Evolutionary conservation across 2,329 filamentous ascomycete species (phyloP).

Genomic region (Diaporthe nobilis): DNA sequence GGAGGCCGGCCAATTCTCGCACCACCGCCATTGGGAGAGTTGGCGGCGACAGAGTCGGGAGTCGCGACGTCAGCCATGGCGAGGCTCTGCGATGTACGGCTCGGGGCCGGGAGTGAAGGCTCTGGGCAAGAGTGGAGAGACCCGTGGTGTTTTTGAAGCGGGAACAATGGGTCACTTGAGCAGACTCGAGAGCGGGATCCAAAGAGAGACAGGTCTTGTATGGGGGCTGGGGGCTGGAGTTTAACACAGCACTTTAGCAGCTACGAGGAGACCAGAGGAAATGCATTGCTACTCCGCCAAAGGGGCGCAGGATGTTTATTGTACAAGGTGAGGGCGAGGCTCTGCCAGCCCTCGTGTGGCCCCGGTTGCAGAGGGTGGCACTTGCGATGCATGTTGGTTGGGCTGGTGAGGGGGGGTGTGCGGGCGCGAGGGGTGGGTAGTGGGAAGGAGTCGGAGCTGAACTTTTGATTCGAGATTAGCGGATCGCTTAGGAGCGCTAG

Average conservation of each 20-base stretch:
- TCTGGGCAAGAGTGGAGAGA: constrained; percentile 1
- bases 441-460: constrained; percentile 36
- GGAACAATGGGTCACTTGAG: constrained; percentile 7
- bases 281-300: constrained; percentile 13
- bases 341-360: constrained; percentile 20
- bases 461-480: constrained; percentile 32
- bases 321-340: constrained; percentile 36
- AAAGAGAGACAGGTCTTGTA: constrained; percentile 16
- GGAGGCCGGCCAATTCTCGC: constrained; percentile 65
- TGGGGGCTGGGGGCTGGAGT: neutral
- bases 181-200: constrained; percentile 2
- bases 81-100: constrained; percentile 34
- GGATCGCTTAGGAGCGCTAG: constrained; percentile 37
- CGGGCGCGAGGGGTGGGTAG: neutral
- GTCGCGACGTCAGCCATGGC: constrained; percentile 35
- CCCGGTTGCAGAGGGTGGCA: constrained; percentile 11
- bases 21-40: constrained; percentile 25
- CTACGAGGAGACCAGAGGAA: constrained; percentile 31
- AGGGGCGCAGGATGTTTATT: constrained; percentile 41
- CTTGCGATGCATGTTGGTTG: constrained; percentile 29
- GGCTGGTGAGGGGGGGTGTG: constrained; percentile 20
- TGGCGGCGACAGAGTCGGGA: constrained; percentile 33
- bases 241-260: constrained; percentile 12
- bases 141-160: neutral
- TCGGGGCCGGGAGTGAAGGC: constrained; percentile 15